Evolutionary conservation across 129 eudicot species (phyloP).

Genomic region (Gnaphalium uliginosum): DNA sequence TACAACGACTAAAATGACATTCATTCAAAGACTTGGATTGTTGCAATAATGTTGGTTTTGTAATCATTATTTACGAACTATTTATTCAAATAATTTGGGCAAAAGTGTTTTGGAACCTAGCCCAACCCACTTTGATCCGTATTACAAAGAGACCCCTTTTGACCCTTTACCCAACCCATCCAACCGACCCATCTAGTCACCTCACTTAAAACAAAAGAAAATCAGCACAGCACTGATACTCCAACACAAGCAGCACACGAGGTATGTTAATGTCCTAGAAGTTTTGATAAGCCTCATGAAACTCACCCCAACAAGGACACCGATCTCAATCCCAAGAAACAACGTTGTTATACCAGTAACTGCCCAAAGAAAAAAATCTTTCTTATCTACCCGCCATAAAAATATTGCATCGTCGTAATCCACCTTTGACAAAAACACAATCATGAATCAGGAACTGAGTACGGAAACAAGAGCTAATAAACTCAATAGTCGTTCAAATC

Average conservation of each 20-base stretch:
- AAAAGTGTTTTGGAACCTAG: too few species aligned
- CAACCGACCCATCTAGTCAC: too few species aligned
- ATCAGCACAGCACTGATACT: background rate
- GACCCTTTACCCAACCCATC: too few species aligned
- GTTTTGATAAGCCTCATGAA: background rate
- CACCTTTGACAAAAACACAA: conserved; percentile 55
- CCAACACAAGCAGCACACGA: background rate
- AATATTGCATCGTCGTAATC: conserved; percentile 93
- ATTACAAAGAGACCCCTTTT: too few species aligned
- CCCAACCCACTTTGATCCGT: too few species aligned
- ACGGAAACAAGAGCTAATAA: background rate
- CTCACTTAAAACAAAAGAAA: background rate
- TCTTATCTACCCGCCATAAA: conserved; percentile 91
- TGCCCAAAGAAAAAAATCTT: conserved; percentile 89
- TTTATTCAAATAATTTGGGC: too few species aligned
- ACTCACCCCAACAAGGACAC: conserved; percentile 97
- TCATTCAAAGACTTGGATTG: too few species aligned
- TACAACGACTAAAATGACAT: too few species aligned
- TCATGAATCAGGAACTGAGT: conserved; percentile 17
- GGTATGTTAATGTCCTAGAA: background rate
- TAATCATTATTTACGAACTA: too few species aligned
- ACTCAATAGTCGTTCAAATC: background rate
- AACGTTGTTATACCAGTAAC: conserved; percentile 69
- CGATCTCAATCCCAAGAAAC: conserved; percentile 94
- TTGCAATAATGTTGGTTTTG: too few species aligned